phyloP scores from a whole-genome alignment of 73 alveolate genomes.

The Uronychia binucleata region DNA sequence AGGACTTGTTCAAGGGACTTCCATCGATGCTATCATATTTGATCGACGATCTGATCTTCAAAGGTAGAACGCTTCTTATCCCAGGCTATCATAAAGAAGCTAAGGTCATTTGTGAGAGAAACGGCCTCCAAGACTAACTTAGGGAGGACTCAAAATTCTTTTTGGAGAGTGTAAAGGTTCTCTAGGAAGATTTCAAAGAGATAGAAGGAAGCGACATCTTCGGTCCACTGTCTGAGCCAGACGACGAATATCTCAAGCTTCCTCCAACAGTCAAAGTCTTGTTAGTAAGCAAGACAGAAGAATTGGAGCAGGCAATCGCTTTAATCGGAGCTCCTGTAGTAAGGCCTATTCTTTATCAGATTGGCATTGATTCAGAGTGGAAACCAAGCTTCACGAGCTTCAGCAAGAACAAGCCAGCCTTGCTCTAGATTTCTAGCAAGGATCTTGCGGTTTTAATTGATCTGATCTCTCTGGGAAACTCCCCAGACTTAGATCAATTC shows the following conservation, averaged over 20 bases:
- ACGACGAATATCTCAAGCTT: slow-evolving; percentile 33
- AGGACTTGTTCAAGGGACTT: slow-evolving; percentile 45
- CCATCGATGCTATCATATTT: slow-evolving; percentile 33
- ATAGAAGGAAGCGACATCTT: slow-evolving; percentile 10
- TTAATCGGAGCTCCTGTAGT: slow-evolving; percentile 25
- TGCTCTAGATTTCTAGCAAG: slow-evolving; percentile 76
- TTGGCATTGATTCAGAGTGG: slow-evolving; percentile 94
- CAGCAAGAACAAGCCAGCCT: slow-evolving; percentile 66
- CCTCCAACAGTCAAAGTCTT: slow-evolving; percentile 26
- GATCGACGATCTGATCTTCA: slow-evolving; percentile 47
- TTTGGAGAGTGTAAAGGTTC: slow-evolving; percentile 12
- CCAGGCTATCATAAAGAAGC: slow-evolving; percentile 42
- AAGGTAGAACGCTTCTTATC: too few species aligned
- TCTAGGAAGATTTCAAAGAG: slow-evolving; percentile 2
- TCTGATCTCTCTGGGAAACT: slow-evolving; percentile 45
- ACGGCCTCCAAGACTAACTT: slow-evolving; percentile 1
- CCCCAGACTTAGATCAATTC: slow-evolving; percentile 42
- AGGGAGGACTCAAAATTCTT: slow-evolving; percentile 12
- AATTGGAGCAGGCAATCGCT: slow-evolving; percentile 7
- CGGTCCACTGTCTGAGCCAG: slow-evolving; percentile 44
- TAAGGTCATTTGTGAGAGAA: slow-evolving; percentile 38
- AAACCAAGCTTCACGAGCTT: slow-evolving; percentile 64
- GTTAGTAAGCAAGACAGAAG: slow-evolving; percentile 34
- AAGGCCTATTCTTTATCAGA: too few species aligned
- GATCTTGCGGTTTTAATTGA: slow-evolving; percentile 74